Percentiles rank a stretch among this genome's conserved stretches.
Evolutionary conservation across 306 rosid species (phyloP).

Genomic region (Senna tora): DNA sequence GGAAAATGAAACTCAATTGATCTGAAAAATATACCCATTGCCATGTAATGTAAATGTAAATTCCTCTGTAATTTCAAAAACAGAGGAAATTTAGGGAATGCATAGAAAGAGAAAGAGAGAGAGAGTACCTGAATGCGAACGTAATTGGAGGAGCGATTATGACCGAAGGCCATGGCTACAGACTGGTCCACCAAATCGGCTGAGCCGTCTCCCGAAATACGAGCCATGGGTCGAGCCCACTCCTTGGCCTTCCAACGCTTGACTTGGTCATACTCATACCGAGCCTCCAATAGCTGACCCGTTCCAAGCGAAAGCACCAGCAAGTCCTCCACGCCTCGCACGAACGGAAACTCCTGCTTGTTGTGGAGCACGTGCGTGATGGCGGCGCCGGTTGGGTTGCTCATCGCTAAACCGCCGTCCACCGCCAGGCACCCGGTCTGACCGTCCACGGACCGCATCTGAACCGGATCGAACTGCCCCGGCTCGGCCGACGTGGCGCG

Average conservation of each 20-base stretch:
- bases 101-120: too few species aligned
- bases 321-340: slow-evolving; percentile 96
- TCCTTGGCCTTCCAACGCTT: slow-evolving; percentile 83
- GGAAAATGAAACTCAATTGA: too few species aligned
- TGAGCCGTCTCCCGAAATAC: slow-evolving; percentile 82
- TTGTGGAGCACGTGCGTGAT: slow-evolving; percentile 98
- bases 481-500: slow-evolving; percentile 95
- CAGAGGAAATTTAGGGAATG: not conserved
- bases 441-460: slow-evolving; percentile 74
- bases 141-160: slow-evolving; percentile 70
- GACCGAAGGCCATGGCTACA: slow-evolving; percentile 93
- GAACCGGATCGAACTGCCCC: slow-evolving; percentile 72
- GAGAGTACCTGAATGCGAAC: slow-evolving; percentile 90
- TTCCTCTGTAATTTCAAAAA: too few species aligned
- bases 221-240: slow-evolving; percentile 93
- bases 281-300: slow-evolving; percentile 72
- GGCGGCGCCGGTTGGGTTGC: slow-evolving; percentile 91
- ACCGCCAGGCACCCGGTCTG: slow-evolving; percentile 77
- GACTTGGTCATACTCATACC: slow-evolving; percentile 67
- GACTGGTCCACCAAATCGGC: slow-evolving; percentile 95
- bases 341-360: slow-evolving; percentile 97
- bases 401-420: slow-evolving; percentile 90
- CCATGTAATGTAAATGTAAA: too few species aligned
- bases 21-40: too few species aligned
- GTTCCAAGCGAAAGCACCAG: slow-evolving; percentile 87